Evolutionary conservation across 2,329 filamentous ascomycete species (phyloP).

Genomic region (Sarocladium brachiariae): DNA sequence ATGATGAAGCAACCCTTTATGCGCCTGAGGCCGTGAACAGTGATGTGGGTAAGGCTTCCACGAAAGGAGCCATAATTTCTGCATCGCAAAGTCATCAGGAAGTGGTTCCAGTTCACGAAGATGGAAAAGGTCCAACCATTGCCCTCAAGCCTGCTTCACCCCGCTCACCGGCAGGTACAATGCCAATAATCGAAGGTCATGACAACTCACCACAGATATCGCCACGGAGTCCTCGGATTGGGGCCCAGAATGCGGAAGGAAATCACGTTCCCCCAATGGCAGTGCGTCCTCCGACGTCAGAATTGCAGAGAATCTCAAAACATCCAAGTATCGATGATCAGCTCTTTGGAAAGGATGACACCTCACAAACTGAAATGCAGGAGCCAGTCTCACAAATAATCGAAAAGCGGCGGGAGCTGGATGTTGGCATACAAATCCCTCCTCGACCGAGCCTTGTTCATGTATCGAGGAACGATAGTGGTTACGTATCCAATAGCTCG

Average conservation of each 20-base stretch:
- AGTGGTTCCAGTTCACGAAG: not conserved
- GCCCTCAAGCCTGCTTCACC: not conserved
- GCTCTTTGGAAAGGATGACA: conserved; percentile 34
- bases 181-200: no score
- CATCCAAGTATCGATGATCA: conserved; percentile 39
- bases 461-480: conserved; percentile 37
- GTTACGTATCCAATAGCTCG: conserved; percentile 39
- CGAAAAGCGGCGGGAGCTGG: conserved; percentile 28
- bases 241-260: no score
- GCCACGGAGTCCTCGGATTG: conserved; percentile 1
- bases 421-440: conserved; percentile 1
- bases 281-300: conserved; percentile 19
- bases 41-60: not conserved
- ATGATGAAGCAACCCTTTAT: not conserved
- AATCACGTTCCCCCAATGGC: no score
- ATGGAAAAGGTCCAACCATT: not conserved
- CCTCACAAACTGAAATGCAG: conserved; percentile 21
- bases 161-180: not conserved
- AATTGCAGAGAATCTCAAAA: conserved; percentile 40
- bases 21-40: not conserved
- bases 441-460: conserved; percentile 31
- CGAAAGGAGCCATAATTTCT: no score
- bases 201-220: not conserved
- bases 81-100: not conserved
- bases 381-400: conserved; percentile 30